These are phyloP conservation scores for Mycena vitilis DNA, from an alignment of 768 basidiomycete species.

Conservation along the genomic window DNA sequence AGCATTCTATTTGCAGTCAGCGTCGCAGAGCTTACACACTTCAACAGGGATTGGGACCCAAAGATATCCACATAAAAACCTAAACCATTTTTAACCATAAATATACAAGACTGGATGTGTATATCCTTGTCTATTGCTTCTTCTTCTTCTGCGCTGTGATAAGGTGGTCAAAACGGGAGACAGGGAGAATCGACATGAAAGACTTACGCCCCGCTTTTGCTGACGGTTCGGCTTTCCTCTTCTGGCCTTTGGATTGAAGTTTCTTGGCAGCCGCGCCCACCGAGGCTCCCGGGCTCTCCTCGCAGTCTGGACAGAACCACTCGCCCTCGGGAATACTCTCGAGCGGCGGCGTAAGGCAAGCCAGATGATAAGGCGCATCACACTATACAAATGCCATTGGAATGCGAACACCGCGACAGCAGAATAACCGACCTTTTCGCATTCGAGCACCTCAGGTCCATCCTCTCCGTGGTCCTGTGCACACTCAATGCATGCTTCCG, in stretches of 20 bases:
- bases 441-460: constrained; percentile 78
- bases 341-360: constrained; percentile 85
- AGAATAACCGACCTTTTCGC: constrained; percentile 78
- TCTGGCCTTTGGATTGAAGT: constrained; percentile 37
- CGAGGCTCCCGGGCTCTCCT: constrained; percentile 66
- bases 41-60: too few species aligned
- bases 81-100: constrained; percentile 17
- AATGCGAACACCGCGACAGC: constrained; percentile 1
- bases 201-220: constrained; percentile 21
- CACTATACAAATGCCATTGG: constrained; percentile 64
- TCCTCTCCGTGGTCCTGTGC: constrained; percentile 76
- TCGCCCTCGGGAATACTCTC: constrained; percentile 84
- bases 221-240: constrained; percentile 33
- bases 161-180: background rate
- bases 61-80: background rate
- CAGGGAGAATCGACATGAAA: background rate
- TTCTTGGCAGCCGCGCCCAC: constrained; percentile 52
- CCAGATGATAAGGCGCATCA: constrained; percentile 88
- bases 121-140: constrained; percentile 27
- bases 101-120: constrained; percentile 1
- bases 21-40: too few species aligned
- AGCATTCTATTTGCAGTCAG: background rate
- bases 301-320: constrained; percentile 91
- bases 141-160: constrained; percentile 33
- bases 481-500: constrained; percentile 79